A percentile compares a stretch with the other conserved stretches of the same genome.
Evolutionary conservation across 495 filamentous ascomycete species (phyloP).

Genomic region (Xylaria nigripes): DNA sequence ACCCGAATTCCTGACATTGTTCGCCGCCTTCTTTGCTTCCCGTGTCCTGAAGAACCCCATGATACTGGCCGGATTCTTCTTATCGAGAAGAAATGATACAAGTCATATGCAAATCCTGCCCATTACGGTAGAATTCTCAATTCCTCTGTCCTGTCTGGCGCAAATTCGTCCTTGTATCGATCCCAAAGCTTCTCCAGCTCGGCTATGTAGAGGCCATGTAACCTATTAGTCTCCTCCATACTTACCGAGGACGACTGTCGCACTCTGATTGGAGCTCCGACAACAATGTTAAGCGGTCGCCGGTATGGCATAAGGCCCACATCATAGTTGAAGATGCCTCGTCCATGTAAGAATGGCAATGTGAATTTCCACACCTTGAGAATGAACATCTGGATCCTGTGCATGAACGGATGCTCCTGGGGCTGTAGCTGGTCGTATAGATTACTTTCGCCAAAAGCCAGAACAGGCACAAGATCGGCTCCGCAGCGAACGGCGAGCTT

Average conservation of each 20-base stretch:
- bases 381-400: constrained; percentile 67
- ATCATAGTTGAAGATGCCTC: constrained; percentile 96
- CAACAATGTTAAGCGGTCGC: constrained; percentile 75
- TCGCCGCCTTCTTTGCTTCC: not conserved
- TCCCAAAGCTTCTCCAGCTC: constrained; percentile 83
- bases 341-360: constrained; percentile 78
- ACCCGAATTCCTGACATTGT: not conserved
- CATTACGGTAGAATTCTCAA: constrained; percentile 66
- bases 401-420: constrained; percentile 60
- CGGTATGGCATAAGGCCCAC: constrained; percentile 93
- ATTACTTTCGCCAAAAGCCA: constrained; percentile 93
- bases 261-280: constrained; percentile 71
- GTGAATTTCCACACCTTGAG: constrained; percentile 89
- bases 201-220: constrained; percentile 69
- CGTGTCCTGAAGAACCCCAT: not conserved
- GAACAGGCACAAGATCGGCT: constrained; percentile 83
- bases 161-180: constrained; percentile 79
- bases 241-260: constrained; percentile 43
- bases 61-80: not conserved
- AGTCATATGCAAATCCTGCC: not conserved
- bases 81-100: not conserved
- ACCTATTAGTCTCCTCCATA: constrained; percentile 63
- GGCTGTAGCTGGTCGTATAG: constrained; percentile 81
- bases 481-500: constrained; percentile 86
- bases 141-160: constrained; percentile 60